A percentile compares a stretch with the other conserved stretches of the same genome.
phyloP scores from a whole-genome alignment of 805 yeast species.

The Wickerhamomyces chaumierensis region DNA sequence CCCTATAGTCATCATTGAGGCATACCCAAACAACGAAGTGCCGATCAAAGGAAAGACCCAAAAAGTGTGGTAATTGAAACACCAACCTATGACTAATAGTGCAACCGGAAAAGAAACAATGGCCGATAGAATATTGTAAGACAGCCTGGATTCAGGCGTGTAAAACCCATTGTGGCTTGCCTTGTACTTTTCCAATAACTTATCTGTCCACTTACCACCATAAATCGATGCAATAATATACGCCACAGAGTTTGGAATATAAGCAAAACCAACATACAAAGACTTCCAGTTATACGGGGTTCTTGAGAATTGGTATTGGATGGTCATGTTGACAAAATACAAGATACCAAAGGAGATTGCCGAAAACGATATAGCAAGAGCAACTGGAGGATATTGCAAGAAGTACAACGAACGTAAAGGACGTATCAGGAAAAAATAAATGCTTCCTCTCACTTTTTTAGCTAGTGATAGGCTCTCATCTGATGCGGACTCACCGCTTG shows the following conservation, averaged over 20 bases:
- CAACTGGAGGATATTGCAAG: conserved; percentile 64
- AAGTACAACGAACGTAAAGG: conserved; percentile 56
- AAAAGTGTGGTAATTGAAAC: conserved; percentile 47
- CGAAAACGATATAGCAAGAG: conserved; percentile 51
- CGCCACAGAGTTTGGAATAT: conserved; percentile 75
- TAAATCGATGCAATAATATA: conserved; percentile 65
- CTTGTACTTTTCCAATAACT: conserved; percentile 39
- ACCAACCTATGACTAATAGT: conserved; percentile 74
- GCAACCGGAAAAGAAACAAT: conserved; percentile 53
- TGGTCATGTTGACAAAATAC: conserved; percentile 65
- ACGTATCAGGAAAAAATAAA: conserved; percentile 37
- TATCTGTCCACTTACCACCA: conserved; percentile 77
- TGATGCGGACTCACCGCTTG: no score
- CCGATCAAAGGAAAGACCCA: conserved; percentile 81
- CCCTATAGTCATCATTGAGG: conserved; percentile 77
- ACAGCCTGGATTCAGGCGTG: conserved; percentile 70
- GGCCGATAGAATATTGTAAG: conserved; percentile 62
- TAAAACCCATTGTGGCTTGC: conserved; percentile 46
- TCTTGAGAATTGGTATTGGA: conserved; percentile 49
- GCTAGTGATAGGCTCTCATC: conserved; percentile 8
- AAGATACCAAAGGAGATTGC: conserved; percentile 61
- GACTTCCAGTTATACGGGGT: conserved; percentile 62
- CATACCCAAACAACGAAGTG: conserved; percentile 71
- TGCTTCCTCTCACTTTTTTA: conserved; percentile 17
- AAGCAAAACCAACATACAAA: conserved; percentile 59